A percentile compares a stretch with the other conserved stretches of the same genome.
phyloP scores from a whole-genome alignment of 306 rosid species.

The Abrus pulchellus region DNA sequence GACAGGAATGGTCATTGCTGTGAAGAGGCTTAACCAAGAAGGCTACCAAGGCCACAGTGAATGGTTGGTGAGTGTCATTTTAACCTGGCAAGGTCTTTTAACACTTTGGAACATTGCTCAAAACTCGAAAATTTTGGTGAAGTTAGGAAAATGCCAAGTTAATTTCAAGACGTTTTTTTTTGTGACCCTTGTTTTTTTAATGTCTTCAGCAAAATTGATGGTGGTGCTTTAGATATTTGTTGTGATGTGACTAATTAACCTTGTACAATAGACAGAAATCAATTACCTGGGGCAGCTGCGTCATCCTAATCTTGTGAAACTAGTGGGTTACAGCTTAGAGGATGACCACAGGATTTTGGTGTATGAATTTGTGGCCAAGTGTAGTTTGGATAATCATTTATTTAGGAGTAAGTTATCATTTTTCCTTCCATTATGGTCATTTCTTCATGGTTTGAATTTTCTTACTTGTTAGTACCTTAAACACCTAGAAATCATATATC shows the following conservation, averaged over 20 bases:
- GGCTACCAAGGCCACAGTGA: slow-evolving; percentile 91
- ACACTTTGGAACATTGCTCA: slow-evolving; percentile 23
- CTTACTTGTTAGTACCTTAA: slow-evolving; percentile 8
- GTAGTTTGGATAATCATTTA: slow-evolving; percentile 94
- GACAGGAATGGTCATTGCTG: slow-evolving; percentile 92
- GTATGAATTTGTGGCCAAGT: slow-evolving; percentile 84
- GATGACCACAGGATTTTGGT: slow-evolving; percentile 90
- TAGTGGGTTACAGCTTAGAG: slow-evolving; percentile 91
- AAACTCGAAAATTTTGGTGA: slow-evolving; percentile 8
- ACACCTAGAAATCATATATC: slow-evolving; percentile 23
- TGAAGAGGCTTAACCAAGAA: slow-evolving; percentile 91
- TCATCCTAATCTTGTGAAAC: slow-evolving; percentile 92
- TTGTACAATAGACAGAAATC: slow-evolving; percentile 75
- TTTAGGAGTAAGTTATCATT: slow-evolving; percentile 82
- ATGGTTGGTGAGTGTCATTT: slow-evolving; percentile 85
- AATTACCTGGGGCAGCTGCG: slow-evolving; percentile 89
- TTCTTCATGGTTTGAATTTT: slow-evolving; percentile 25
- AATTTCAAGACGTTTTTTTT: neutral
- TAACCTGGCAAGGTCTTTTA: neutral
- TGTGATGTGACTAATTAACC: slow-evolving; percentile 37
- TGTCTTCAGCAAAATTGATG: slow-evolving; percentile 12
- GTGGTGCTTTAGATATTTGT: neutral
- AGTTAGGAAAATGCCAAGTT: neutral
- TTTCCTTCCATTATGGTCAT: slow-evolving; percentile 11
- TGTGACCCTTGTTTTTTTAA: slow-evolving; percentile 10